Base-by-base conservation (phyloP, 2,329 filamentous ascomycete species). In the Colletotrichum godetiae region DNA sequence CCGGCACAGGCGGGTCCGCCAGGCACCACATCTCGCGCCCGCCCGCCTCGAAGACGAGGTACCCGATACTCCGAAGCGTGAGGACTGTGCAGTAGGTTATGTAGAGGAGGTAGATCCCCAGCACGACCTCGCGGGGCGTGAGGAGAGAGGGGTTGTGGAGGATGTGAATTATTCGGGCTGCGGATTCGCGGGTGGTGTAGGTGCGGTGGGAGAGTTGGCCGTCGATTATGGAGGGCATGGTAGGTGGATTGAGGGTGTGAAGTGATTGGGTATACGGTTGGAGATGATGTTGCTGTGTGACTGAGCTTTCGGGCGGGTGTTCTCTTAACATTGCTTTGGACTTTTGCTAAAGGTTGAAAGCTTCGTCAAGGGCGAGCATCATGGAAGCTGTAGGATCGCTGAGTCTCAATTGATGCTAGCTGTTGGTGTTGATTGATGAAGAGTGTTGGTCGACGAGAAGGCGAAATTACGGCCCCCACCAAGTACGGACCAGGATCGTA, bases 141-240 rank as follows among this genome's bases (percentile, higher is more conserved):
- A 74, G 31, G 2, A 58, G 29, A 4, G 19, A 15, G 8, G 71
- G 68, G 42, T 58, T 33, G 37, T 19, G 19, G 19, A 58, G 8
- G 24, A 62, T 56, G 61, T 71, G 55, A 15, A n/a, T 0, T 6
- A 58, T 35, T 22, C 60, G 58, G 5, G 19, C 15, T 29, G 52
- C 11, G 6, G 22, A 19, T 35, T 65, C 66, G 29, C 4, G 13
- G 22, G n/a, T 5, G 15, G 49, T 72, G 56, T 62, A 74, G 19
- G 46, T 6, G 12, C 61, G 61, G 6, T 19, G 33, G 37, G 29
- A 19, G 35, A 72, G n/a, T 49, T 37, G 6, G 61, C 61, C 60
- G 31, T 72, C 37, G 31, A 72, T 15, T 13, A 72, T 67, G 11
- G 53, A 35, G n/a, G 57, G 61, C 71, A 72, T 70, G 35, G 15